Evolutionary conservation across 2,329 filamentous ascomycete species (phyloP).

Genomic region (Didymella sp.): DNA sequence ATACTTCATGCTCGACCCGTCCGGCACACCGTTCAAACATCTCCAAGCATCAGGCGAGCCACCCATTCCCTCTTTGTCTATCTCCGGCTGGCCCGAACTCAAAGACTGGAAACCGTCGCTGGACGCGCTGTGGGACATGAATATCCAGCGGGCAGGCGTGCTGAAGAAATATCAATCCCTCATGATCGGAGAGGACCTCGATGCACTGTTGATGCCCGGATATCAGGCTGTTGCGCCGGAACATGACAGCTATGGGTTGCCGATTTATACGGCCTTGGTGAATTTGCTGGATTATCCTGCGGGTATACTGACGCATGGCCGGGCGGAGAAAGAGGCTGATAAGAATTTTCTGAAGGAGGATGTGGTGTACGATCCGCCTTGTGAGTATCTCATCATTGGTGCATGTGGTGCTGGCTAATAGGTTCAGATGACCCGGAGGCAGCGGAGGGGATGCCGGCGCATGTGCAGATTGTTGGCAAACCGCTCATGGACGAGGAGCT

Average conservation of each 20-base stretch:
- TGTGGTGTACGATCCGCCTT: slow-evolving; percentile 47
- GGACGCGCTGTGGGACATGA: slow-evolving; percentile 54
- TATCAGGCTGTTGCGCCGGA: slow-evolving; percentile 60
- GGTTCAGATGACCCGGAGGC: slow-evolving; percentile 51
- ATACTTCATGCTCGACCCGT: slow-evolving; percentile 53
- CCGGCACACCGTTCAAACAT: slow-evolving; percentile 41
- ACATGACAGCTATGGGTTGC: slow-evolving; percentile 59
- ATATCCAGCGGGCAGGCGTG: slow-evolving; percentile 48
- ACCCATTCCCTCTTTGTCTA: slow-evolving; percentile 51
- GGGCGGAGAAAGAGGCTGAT: slow-evolving; percentile 54
- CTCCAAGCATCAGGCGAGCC: slow-evolving; percentile 55
- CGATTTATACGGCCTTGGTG: slow-evolving; percentile 58
- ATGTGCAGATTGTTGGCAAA: slow-evolving; percentile 57
- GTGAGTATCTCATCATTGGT: slow-evolving; percentile 30
- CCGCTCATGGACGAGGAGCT: slow-evolving; percentile 59
- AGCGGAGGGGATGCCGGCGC: slow-evolving; percentile 55
- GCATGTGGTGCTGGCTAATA: neutral
- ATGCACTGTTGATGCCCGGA: slow-evolving; percentile 59
- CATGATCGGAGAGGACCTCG: slow-evolving; percentile 53
- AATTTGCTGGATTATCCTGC: slow-evolving; percentile 64
- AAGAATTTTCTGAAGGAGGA: slow-evolving; percentile 37
- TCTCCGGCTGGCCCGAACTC: slow-evolving; percentile 40
- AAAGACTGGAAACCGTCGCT: slow-evolving; percentile 44
- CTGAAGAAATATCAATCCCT: slow-evolving; percentile 52
- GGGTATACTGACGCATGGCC: slow-evolving; percentile 57